Conservation (phyloP, 495 filamentous ascomycete species). For the Xylaria venustula region DNA sequence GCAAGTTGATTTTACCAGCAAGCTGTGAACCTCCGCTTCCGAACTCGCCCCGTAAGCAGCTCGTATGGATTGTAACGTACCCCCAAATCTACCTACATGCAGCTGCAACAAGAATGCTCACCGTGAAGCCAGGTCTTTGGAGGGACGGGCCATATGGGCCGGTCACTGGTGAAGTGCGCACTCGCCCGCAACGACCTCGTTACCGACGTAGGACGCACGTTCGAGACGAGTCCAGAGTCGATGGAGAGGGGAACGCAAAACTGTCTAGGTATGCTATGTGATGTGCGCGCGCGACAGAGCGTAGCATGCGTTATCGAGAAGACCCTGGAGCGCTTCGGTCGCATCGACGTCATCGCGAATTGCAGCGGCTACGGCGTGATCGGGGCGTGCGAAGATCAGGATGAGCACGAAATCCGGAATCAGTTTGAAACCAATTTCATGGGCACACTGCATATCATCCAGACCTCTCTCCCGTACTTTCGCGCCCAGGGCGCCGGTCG, state of each 20-base stretch:
- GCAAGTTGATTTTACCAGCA: conserved; percentile 59
- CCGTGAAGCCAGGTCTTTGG: conserved; percentile 69
- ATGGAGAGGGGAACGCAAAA: conserved; percentile 69
- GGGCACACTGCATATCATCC: conserved; percentile 89
- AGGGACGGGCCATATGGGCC: conserved; percentile 93
- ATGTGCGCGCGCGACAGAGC: conserved; percentile 79
- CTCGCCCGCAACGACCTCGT: conserved; percentile 85
- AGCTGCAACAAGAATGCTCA: conserved; percentile 11
- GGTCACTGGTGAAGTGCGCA: conserved; percentile 77
- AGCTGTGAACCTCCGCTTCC: conserved; percentile 80
- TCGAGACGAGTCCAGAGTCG: conserved; percentile 69
- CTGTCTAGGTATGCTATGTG: conserved; percentile 80
- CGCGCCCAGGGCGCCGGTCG: conserved; percentile 68
- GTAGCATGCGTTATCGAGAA: conserved; percentile 68
- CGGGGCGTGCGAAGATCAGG: conserved; percentile 94
- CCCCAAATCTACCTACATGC: not conserved
- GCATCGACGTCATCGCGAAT: conserved; percentile 87
- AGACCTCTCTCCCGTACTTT: conserved; percentile 86
- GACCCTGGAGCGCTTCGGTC: conserved; percentile 71
- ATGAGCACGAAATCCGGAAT: conserved; percentile 89
- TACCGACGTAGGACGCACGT: conserved; percentile 80
- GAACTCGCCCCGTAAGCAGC: conserved; percentile 66
- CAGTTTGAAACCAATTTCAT: conserved; percentile 98
- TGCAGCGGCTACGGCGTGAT: conserved; percentile 92
- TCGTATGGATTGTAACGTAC: conserved; percentile 75